Evolutionary conservation across 2,329 filamentous ascomycete genomes (phyloP), one percentile per base, ranked within the genome.

Genomic region (Paecilomyces sp.): DNA sequence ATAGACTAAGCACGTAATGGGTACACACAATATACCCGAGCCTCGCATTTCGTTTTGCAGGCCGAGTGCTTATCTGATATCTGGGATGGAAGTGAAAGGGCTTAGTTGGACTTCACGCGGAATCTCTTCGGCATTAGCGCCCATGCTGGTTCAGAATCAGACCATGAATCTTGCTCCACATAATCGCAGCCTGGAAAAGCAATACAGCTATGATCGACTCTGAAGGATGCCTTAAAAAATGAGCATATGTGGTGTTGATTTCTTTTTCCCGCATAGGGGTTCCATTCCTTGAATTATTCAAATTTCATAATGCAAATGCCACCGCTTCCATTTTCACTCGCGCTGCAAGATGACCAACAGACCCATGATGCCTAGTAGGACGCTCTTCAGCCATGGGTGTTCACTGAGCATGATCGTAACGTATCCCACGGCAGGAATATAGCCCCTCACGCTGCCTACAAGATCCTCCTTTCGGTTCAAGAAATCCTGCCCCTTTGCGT

Each of bases 361-460:
- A 1, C 93, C 94, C 94, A 99, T 99, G 56, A 97, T 83, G 1
- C 91, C 93, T 70, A 99, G 76, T 87, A 97, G 90, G 28, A 88
- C 93, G 52, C 91, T 95, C 84, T 99, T 99, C 68, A 97, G 75
- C 93, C 93, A 97, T 5, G 94, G 94, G 73, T 99, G 88, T 75
- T 99, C 94, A 63, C 90, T 94, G 63, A 99, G 81, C 75, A 97
- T 81, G 67, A 99, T 99, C 1, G 94, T 99, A 54, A 97, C 92
- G 71, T 97, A 97, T 65, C 94, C 94, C 13, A 97, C 92, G 69
- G 94, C 95, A 0, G 94, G 94, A 60, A 97, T 87, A 74, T 95
- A 99, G 41, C 85, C 94, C 11, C 94, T 81, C 6, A 97, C 94
- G 66, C 90, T 96, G 54, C 94, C 94, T 60, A 99, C 91, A 59